Base-by-base conservation (phyloP, 2,329 filamentous ascomycete genomes). In the Macrophomina pseudophaseolina region DNA sequence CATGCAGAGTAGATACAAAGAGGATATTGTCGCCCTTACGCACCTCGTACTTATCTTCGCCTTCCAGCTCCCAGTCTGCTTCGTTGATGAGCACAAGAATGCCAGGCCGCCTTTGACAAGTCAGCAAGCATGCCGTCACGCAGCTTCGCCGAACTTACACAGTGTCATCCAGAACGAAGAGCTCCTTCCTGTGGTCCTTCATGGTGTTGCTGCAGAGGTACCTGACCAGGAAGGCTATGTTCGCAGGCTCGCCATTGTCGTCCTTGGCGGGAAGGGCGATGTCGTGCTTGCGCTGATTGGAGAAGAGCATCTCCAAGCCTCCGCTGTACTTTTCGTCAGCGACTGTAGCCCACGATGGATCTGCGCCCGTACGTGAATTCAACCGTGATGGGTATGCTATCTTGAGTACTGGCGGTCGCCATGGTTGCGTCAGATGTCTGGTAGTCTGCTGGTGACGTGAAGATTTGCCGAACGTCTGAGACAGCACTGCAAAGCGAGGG, bases 81-180 rank as follows among this genome's bases (percentile, higher is more conserved):
- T 99, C 95, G 76, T 99, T 99, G 79, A 99, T 97, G 66, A 99
- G 85, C 33, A 97, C 94, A 51, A 99, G 87, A 77, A 99, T 97
- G 2, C 95, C 95, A 5, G 95, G 95, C 64, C 95, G 93, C 68
- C 94, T 98, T 66, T 32, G n/a, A 18, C 30, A 53, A 72, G 68
- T 65, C 33, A 35, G 35, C 52, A 14, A 12, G 46, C 70, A 64
- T 71, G 56, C 70, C 38, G 35, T 5, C 30, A 18, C 4, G 8
- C n/a, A 64, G 11, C n/a, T 9, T 5, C 32, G 9, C 38, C n/a
- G 6, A 5, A 87, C 93, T 77, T 87, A 97, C 94, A 98, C 90
- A 73, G 93, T 89, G 72, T 86, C 88, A 70, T 97, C 92, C 28
- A 97, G 84, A 40, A 98, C 88, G 75, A 99, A 98, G 66, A 98